Conservation (phyloP, 768 basidiomycete genomes). For the Butyriboletus loyo region DNA sequence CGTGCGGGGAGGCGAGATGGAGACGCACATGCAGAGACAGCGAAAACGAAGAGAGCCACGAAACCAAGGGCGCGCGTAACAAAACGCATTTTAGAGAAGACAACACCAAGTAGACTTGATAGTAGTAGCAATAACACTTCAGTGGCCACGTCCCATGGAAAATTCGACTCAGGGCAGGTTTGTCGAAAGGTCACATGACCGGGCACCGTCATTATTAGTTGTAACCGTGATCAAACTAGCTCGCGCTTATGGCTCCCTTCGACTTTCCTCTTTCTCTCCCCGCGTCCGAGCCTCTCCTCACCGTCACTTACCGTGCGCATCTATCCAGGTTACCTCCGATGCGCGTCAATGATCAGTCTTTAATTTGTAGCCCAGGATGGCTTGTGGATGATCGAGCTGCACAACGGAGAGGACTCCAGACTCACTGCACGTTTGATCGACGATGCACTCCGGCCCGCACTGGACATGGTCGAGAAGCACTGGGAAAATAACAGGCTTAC, state of each 20-base stretch:
- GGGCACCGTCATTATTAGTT: neutral
- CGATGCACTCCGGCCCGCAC: constrained; percentile 61
- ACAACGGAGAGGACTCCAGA: constrained; percentile 74
- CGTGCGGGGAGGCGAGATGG: neutral
- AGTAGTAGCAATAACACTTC: neutral
- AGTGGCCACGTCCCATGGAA: constrained; percentile 28
- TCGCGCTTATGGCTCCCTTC: constrained; percentile 3
- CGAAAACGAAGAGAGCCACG: constrained; percentile 28
- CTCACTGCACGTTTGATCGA: constrained; percentile 58
- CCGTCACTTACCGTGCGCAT: constrained; percentile 62
- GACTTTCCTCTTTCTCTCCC: constrained; percentile 48
- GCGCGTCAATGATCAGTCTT: neutral
- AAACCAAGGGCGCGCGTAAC: constrained; percentile 28
- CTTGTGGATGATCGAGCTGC: constrained; percentile 78
- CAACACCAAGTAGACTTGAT: neutral
- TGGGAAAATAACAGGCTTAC: constrained; percentile 59
- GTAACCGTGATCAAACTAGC: neutral
- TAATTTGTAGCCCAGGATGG: constrained; percentile 43
- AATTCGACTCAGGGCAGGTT: constrained; percentile 27
- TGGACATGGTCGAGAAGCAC: constrained; percentile 68
- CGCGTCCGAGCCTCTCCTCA: constrained; percentile 48
- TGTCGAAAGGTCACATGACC: constrained; percentile 15
- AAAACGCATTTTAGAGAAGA: constrained; percentile 32
- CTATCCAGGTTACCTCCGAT: neutral
- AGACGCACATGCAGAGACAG: constrained; percentile 30